Percentiles rank a stretch among this genome's conserved stretches.
Evolutionary conservation across 352 stramenopile species (phyloP).

Genomic region (Aphanomyces euteiches): DNA sequence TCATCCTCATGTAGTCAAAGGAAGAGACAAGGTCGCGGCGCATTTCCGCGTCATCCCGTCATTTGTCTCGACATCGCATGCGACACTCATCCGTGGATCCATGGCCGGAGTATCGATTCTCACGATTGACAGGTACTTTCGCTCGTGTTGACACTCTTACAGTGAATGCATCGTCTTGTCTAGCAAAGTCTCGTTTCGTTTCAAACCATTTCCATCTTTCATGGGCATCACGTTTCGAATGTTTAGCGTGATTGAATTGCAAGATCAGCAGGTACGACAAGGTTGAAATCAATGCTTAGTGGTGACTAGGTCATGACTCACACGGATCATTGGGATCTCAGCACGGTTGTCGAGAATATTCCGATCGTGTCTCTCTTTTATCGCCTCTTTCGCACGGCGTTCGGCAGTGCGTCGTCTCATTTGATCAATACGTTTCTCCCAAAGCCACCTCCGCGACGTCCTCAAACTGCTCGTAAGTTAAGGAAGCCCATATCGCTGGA

Average conservation of each 20-base stretch:
- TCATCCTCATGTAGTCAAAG: conserved; percentile 39
- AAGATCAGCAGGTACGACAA: conserved; percentile 48
- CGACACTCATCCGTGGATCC: conserved; percentile 73
- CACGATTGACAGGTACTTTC: conserved; percentile 65
- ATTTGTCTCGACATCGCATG: conserved; percentile 73
- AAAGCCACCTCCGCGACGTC: conserved; percentile 31
- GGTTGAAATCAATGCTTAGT: conserved; percentile 61
- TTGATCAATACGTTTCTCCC: conserved; percentile 66
- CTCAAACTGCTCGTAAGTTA: neutral
- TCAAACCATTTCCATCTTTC: conserved; percentile 69
- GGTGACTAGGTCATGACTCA: conserved; percentile 57
- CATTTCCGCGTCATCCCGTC: conserved; percentile 77
- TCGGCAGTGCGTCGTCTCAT: conserved; percentile 58
- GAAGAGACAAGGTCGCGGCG: conserved; percentile 77
- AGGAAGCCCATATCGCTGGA: neutral
- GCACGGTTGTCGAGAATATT: conserved; percentile 76
- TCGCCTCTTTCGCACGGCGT: conserved; percentile 67
- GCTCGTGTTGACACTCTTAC: conserved; percentile 9
- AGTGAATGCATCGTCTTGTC: conserved; percentile 40
- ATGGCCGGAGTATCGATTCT: conserved; percentile 74
- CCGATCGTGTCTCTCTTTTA: conserved; percentile 78
- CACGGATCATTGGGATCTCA: conserved; percentile 83
- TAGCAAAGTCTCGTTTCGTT: conserved; percentile 51
- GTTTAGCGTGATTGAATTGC: conserved; percentile 80
- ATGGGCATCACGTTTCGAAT: conserved; percentile 69